phyloP scores from a whole-genome alignment of 2,329 filamentous ascomycete genomes.

The Aotearoamyces nothofagi region DNA sequence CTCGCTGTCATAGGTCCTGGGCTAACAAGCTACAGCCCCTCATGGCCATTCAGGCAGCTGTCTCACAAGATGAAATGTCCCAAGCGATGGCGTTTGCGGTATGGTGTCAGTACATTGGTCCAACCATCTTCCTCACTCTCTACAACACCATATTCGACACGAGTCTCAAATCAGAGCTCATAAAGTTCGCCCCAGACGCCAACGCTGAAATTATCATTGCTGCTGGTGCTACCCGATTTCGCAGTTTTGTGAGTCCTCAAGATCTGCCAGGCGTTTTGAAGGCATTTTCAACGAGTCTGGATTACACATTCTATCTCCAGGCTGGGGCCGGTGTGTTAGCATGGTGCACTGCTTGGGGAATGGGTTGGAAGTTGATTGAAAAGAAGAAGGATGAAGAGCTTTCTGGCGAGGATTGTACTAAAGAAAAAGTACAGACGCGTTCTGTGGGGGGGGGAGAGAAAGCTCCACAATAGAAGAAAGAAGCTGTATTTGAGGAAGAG shows the following conservation, averaged over 20 bases:
- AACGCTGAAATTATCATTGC: slow-evolving; percentile 13
- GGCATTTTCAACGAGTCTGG: too few species aligned
- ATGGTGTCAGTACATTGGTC: slow-evolving; percentile 15
- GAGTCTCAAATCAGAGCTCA: slow-evolving; percentile 51
- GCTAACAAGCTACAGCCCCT: too few species aligned
- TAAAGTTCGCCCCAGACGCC: slow-evolving; percentile 29
- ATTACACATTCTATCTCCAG: too few species aligned
- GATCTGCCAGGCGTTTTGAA: slow-evolving; percentile 24
- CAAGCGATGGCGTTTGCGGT: slow-evolving; percentile 16
- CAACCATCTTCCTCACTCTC: slow-evolving; percentile 12
- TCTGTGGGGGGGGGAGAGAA: too few species aligned
- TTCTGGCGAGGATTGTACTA: too few species aligned
- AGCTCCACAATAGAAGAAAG: too few species aligned
- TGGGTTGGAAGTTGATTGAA: slow-evolving; percentile 30
- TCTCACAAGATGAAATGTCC: slow-evolving; percentile 13
- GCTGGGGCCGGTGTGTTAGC: slow-evolving; percentile 17
- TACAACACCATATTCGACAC: slow-evolving; percentile 13
- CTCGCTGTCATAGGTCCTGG: too few species aligned
- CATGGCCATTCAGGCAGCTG: slow-evolving; percentile 17
- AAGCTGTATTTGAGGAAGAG: too few species aligned
- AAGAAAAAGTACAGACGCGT: too few species aligned
- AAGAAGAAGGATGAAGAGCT: slow-evolving; percentile 21
- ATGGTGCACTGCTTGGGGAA: slow-evolving; percentile 24
- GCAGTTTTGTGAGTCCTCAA: slow-evolving; percentile 24
- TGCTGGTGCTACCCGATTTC: slow-evolving; percentile 27